A percentile compares a stretch with the other conserved stretches of the same genome.
phyloP scores from a whole-genome alignment of 306 rosid genomes.

The Gleditsia sinensis region DNA sequence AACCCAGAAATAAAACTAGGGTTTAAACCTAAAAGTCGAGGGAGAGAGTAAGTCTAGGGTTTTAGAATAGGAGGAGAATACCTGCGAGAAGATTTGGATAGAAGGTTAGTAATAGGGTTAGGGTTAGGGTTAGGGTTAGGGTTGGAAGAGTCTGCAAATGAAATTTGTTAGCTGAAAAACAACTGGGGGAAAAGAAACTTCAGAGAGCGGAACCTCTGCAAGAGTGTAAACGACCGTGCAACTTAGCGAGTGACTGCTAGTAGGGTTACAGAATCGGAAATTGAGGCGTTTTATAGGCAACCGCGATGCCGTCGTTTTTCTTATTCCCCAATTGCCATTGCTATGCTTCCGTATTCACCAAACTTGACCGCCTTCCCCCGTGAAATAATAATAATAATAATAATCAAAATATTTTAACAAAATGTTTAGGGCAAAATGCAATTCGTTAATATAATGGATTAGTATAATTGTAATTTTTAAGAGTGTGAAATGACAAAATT shows the following conservation, averaged over 20 bases:
- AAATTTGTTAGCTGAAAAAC: constrained; percentile 60
- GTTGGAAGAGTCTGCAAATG: constrained; percentile 66
- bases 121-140: constrained; percentile 48
- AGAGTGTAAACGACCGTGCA: neutral
- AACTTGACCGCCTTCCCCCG: too few relatives aligned
- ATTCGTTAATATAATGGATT: too few relatives aligned
- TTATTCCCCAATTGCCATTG: too few relatives aligned
- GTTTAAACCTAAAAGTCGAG: constrained; percentile 23
- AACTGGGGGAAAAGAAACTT: constrained; percentile 35
- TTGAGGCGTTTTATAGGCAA: neutral
- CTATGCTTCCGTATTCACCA: too few relatives aligned
- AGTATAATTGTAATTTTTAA: too few relatives aligned
- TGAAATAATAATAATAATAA: too few relatives aligned
- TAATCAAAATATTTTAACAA: too few relatives aligned
- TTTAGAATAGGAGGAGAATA: constrained; percentile 20
- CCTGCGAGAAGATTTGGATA: constrained; percentile 37
- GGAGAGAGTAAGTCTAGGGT: constrained; percentile 32
- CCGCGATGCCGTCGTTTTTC: neutral
- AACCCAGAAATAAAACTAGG: constrained; percentile 27
- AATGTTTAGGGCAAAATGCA: too few relatives aligned
- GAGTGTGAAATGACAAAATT: too few relatives aligned
- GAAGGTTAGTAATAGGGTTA: constrained; percentile 21
- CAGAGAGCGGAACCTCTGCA: constrained; percentile 34
- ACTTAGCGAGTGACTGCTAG: neutral
- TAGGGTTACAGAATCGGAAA: neutral